phyloP scores from a whole-genome alignment of 2,329 filamentous ascomycete genomes.

The Epichloe bromicola region DNA sequence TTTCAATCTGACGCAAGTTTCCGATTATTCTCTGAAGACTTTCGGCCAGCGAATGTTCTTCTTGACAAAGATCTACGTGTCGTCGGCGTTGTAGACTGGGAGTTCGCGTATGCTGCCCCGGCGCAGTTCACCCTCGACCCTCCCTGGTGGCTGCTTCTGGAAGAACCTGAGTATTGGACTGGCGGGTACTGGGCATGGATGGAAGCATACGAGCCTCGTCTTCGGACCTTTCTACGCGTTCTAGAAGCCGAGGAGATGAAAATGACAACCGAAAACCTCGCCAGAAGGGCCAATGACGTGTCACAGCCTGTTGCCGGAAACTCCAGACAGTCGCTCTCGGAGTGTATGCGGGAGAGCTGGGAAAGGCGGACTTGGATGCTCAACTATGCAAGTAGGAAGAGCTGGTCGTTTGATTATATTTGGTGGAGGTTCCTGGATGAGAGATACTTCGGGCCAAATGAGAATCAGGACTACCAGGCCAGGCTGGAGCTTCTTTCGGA shows the following conservation, averaged over 20 bases:
- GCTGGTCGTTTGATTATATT: slow-evolving; percentile 24
- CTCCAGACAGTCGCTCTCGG: slow-evolving; percentile 10
- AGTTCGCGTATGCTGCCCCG: slow-evolving; percentile 19
- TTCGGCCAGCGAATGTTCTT: slow-evolving; percentile 21
- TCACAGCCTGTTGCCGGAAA: too few species aligned
- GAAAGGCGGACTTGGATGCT: slow-evolving; percentile 19
- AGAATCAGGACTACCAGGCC: too few species aligned
- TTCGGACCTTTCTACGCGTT: slow-evolving; percentile 21
- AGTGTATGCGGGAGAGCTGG: slow-evolving; percentile 23
- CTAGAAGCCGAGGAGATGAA: slow-evolving; percentile 20
- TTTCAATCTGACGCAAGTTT: neutral
- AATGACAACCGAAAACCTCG: neutral
- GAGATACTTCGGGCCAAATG: slow-evolving; percentile 14
- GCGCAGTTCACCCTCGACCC: slow-evolving; percentile 5
- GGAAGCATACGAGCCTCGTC: slow-evolving; percentile 16
- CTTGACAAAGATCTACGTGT: slow-evolving; percentile 16
- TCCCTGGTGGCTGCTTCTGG: slow-evolving; percentile 27
- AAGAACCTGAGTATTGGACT: slow-evolving; percentile 19
- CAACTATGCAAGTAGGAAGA: slow-evolving; percentile 22
- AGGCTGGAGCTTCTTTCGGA: too few species aligned
- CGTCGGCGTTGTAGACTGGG: slow-evolving; percentile 27
- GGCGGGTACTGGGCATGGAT: slow-evolving; percentile 18
- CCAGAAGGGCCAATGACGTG: too few species aligned
- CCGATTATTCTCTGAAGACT: slow-evolving; percentile 13
- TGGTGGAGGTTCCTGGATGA: slow-evolving; percentile 24